A percentile compares a stretch with the other conserved stretches of the same genome.
Conservation (phyloP, 2,329 filamentous ascomycete genomes). For the Trichoderma polysporum region DNA sequence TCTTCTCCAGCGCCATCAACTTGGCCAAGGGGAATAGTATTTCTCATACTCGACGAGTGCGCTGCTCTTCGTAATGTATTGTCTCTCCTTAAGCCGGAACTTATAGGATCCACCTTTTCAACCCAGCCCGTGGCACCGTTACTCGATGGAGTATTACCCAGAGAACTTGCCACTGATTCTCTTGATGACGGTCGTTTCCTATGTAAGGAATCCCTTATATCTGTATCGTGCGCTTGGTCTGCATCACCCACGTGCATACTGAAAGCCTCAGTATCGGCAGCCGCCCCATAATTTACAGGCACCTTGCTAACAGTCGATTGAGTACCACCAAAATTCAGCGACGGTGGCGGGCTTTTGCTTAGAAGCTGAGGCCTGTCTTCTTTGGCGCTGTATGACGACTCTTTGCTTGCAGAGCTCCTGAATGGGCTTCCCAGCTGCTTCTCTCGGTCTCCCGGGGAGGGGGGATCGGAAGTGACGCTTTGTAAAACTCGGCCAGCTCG, state of each 20-base stretch:
- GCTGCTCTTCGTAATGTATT: conserved; percentile 34
- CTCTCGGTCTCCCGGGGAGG: conserved; percentile 54
- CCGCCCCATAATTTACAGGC: conserved; percentile 30
- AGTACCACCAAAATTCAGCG: conserved; percentile 21
- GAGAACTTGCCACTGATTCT: conserved; percentile 36
- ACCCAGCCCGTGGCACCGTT: conserved; percentile 48
- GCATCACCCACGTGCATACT: background rate
- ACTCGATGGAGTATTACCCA: conserved; percentile 33
- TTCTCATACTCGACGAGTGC: conserved; percentile 16
- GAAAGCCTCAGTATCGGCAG: background rate
- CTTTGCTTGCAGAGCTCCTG: conserved; percentile 41
- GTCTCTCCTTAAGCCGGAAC: conserved; percentile 37
- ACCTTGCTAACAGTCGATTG: conserved; percentile 22
- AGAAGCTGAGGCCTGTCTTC: conserved; percentile 29
- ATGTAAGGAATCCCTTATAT: conserved; percentile 23
- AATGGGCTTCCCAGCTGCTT: conserved; percentile 57
- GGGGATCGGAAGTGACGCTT: conserved; percentile 58
- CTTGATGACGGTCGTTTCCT: conserved; percentile 22
- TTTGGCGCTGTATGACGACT: conserved; percentile 33
- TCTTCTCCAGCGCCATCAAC: conserved; percentile 26
- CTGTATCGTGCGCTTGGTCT: conserved; percentile 32
- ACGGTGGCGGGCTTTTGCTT: conserved; percentile 35
- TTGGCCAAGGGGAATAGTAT: conserved; percentile 13
- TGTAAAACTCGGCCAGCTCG: conserved; percentile 56
- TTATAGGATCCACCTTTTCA: conserved; percentile 39